Evolutionary conservation across 441 rosid species (phyloP), one percentile per base, ranked within the genome.

Genomic region (Dalechampia spathulata): DNA sequence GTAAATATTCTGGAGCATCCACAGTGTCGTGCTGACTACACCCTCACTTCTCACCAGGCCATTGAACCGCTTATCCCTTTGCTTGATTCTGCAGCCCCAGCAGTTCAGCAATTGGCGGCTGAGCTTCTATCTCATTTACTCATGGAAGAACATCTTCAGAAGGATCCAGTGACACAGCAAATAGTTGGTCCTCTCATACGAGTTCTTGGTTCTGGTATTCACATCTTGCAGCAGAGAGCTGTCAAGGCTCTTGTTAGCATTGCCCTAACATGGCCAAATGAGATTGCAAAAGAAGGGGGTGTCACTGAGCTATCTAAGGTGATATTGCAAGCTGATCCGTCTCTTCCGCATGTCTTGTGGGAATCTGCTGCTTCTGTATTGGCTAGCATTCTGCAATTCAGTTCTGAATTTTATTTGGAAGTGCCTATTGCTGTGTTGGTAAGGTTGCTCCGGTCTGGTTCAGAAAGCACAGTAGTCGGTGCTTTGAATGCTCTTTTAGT

Each of bases 1-100:
- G 99, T 91, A 39, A 95, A 95, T 66, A 82, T 95, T 68, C 75
- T 95, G 66, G 99, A 95, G 81, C 97, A 95, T 81, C 91, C 96
- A 34, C 93, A 85, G 70, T 91, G 99, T 63, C 97, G 93, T 48
- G 85, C 96, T 72, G 96, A 88, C 65, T 81, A 85, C 64, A 67
- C 69, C 52, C 89, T 95, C 67, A 74, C 79, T 50, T 79, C 98
- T 58, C 87, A 79, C 80, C 96, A 83, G 75, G 90, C 87, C 61
- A 81, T 95, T 30, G 99, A 91, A 60, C 98, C 98, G 11, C 84
- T 95, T 60, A 86, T 91, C 64, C 97, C 98, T 12, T 78, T 95
- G 68, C 93, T 95, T 52, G 98, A 91, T 62, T 88, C 97, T 67
- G 68, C 91, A 38, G 89, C 90, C 62, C 93, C 97, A 48, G 97